A percentile compares a stretch with the other conserved stretches of the same genome.
phyloP scores from a whole-genome alignment of 83 land plant species.

The Picea mariana region DNA sequence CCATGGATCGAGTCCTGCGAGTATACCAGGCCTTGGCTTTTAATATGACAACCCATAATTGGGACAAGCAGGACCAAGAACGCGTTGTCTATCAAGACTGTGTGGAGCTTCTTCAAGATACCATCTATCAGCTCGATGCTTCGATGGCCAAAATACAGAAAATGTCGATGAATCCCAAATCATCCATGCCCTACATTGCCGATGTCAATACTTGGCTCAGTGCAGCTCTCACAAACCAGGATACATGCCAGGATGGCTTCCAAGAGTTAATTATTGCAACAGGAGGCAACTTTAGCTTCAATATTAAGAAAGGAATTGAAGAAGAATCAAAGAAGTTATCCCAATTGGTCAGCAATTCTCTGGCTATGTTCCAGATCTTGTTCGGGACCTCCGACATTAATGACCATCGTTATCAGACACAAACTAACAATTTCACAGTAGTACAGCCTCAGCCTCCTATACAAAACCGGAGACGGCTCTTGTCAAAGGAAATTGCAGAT shows the following conservation, averaged over 20 bases:
- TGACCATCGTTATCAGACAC: neutral
- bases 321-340: neutral
- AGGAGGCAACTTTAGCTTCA: no score
- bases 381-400: neutral
- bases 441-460: neutral
- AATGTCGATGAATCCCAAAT: neutral
- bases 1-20: neutral
- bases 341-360: conserved; percentile 5
- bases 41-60: neutral
- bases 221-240: conserved; percentile 9
- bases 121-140: neutral
- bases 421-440: no score
- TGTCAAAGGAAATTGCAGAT: neutral
- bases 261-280: no score
- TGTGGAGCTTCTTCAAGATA: neutral
- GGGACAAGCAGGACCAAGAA: neutral
- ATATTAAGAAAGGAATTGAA: no score
- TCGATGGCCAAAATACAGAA: neutral
- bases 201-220: conserved; percentile 15
- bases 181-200: neutral
- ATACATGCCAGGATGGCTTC: conserved; percentile 6
- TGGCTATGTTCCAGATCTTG: neutral
- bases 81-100: neutral
- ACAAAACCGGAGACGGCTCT: neutral
- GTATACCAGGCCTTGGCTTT: neutral